Conservation (phyloP, 1,139 yeast genomes). For the Candida dubliniensis region DNA sequence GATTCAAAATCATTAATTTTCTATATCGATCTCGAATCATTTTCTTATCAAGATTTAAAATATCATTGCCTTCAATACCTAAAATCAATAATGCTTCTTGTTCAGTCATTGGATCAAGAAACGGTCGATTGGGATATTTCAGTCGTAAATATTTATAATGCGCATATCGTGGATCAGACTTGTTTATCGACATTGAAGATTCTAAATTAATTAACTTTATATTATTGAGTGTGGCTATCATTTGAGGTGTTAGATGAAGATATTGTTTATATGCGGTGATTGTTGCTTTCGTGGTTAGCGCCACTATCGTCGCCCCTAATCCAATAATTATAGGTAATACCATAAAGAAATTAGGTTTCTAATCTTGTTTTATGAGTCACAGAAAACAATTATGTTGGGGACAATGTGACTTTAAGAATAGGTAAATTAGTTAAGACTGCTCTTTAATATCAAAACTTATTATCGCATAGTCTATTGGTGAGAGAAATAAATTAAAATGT, state of each 20-base stretch:
- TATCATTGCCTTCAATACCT: slow-evolving; percentile 55
- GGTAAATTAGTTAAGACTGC: too few species aligned
- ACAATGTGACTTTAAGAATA: background rate
- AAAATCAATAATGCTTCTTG: slow-evolving; percentile 57
- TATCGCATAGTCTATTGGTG: too few species aligned
- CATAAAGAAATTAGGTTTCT: slow-evolving; percentile 17
- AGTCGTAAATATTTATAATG: slow-evolving; percentile 26
- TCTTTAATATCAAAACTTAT: too few species aligned
- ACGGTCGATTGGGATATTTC: slow-evolving; percentile 48
- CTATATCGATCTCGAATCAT: slow-evolving; percentile 58
- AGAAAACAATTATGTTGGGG: background rate
- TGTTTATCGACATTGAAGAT: slow-evolving; percentile 5
- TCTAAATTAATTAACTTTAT: slow-evolving; percentile 24
- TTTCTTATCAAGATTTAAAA: slow-evolving; percentile 41
- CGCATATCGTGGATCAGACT: slow-evolving; percentile 20
- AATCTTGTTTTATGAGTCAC: too few species aligned
- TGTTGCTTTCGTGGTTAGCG: slow-evolving; percentile 53
- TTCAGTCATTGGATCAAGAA: slow-evolving; percentile 54
- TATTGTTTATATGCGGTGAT: slow-evolving; percentile 46
- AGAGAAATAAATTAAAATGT: too few species aligned
- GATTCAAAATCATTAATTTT: slow-evolving; percentile 62
- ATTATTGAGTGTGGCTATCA: slow-evolving; percentile 56
- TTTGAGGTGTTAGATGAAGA: slow-evolving; percentile 47
- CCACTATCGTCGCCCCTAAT: slow-evolving; percentile 54
- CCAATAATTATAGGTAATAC: slow-evolving; percentile 60